Conservation (phyloP, 352 stramenopile species). For the Phytophthora ohioensis region DNA sequence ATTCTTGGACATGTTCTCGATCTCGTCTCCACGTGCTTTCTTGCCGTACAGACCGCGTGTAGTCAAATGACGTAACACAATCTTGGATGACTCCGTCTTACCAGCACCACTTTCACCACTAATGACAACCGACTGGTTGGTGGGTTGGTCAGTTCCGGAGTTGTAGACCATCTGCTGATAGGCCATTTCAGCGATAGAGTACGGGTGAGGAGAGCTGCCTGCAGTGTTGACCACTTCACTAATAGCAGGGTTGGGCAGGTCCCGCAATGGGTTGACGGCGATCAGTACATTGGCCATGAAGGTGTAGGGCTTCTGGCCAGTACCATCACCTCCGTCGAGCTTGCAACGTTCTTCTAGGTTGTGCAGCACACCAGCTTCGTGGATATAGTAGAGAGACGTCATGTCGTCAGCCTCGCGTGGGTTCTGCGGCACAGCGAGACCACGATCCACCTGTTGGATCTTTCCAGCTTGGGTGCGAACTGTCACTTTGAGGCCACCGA, state of each 20-base stretch:
- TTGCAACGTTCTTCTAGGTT: conserved; percentile 94
- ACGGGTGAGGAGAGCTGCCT: conserved; percentile 82
- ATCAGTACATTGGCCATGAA: conserved; percentile 96
- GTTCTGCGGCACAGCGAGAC: conserved; percentile 77
- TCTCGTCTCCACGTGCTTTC: conserved; percentile 77
- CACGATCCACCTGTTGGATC: conserved; percentile 87
- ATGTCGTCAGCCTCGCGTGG: conserved; percentile 92
- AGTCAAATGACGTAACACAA: conserved; percentile 90
- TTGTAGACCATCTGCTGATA: conserved; percentile 95
- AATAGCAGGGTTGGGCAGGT: conserved; percentile 80
- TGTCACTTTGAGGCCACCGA: conserved; percentile 87
- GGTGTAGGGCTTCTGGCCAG: conserved; percentile 88
- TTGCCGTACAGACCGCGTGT: conserved; percentile 89
- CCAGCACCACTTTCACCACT: conserved; percentile 88
- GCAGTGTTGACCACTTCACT: conserved; percentile 82
- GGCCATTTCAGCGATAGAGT: conserved; percentile 90
- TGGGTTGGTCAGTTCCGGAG: conserved; percentile 82
- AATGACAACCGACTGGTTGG: conserved; percentile 90
- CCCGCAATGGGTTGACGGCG: conserved; percentile 91
- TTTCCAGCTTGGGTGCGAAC: conserved; percentile 86
- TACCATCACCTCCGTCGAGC: conserved; percentile 78
- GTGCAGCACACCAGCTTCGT: conserved; percentile 95
- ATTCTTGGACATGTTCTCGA: conserved; percentile 60
- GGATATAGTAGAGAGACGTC: conserved; percentile 95
- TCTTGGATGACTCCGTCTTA: conserved; percentile 93